Evolutionary conservation across 805 yeast genomes (phyloP).

Genomic region (Nakazawaea wyomingensis): DNA sequence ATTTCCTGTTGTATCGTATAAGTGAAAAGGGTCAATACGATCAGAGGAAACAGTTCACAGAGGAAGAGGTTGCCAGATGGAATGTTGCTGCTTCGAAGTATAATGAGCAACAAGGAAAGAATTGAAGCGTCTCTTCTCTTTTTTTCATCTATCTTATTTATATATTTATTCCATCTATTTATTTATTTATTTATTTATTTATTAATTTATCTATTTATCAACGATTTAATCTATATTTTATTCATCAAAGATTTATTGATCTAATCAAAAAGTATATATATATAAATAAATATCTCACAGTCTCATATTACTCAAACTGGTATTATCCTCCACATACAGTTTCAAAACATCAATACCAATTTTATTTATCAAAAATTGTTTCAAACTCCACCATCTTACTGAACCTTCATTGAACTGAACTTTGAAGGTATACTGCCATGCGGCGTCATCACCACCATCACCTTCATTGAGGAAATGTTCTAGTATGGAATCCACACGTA

Average conservation of each 20-base stretch:
- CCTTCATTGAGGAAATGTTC: too few species aligned
- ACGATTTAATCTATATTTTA: too few species aligned
- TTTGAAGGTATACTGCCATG: not conserved
- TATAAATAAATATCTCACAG: too few species aligned
- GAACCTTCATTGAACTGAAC: not conserved
- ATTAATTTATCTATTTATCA: not conserved
- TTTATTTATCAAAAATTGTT: not conserved
- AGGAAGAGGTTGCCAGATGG: constrained; percentile 39
- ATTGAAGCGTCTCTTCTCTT: not conserved
- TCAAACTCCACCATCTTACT: not conserved
- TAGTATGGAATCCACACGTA: too few species aligned
- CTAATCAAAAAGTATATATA: too few species aligned
- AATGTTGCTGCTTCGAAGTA: constrained; percentile 39
- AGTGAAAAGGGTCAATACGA: constrained; percentile 33
- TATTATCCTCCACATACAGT: not conserved
- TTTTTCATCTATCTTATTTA: constrained; percentile 1
- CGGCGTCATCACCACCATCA: too few species aligned
- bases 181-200: too few species aligned
- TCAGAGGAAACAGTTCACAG: constrained; percentile 30
- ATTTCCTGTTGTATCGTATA: constrained; percentile 28
- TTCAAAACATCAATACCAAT: not conserved
- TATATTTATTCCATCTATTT: too few species aligned
- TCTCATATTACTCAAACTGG: too few species aligned
- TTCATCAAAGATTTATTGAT: too few species aligned
- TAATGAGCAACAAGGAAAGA: constrained; percentile 10